Evolutionary conservation across 2,329 filamentous ascomycete genomes (phyloP), one percentile per base, ranked within the genome.

Genomic region (Orbilia javanica): DNA sequence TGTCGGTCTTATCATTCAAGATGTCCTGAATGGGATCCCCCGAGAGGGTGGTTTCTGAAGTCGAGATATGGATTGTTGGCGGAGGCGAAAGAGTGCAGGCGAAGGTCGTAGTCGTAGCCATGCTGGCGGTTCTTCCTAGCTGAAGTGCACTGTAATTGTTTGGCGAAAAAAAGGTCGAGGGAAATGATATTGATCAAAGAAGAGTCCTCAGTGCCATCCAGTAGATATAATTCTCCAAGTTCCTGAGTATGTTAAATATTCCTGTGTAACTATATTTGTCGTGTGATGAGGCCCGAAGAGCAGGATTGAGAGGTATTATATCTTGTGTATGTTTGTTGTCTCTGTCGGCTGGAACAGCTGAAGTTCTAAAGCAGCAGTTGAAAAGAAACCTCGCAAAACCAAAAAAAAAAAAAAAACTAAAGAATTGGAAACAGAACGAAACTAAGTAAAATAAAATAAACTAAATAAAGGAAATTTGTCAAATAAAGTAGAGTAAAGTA

Each of bases 301-400:
- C 65, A 46, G 50, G 60, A 78, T 72, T 67, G 74, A 39, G 74
- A 55, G 62, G 42, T 52, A 78, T n/a, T n/a, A n/a, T n/a, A n/a
- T n/a, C n/a, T n/a, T n/a, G n/a, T n/a, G n/a, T n/a, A n/a, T n/a
- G n/a, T n/a, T n/a, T n/a, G n/a, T n/a, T 78, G 67, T 65, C 34
- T 2, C 34, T 36, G 8, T 11, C 13, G 2, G 13, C 36, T 39
- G 11, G 11, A 11, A 39, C 36, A 29, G 52, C 31, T 31, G 50
- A 42, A 46, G 31, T 18, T 36, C 42, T n/a, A 65, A 44, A 65
- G 42, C 31, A 48, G 44, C n/a, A 64, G 22, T 15, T 34, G 25
- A 55, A 44, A n/a, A 27, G 64, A 48, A 48, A 11, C 20, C 18
- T 44, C 36, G 10, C 48, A 27, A 22, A 55, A 42, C 6, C n/a